These are phyloP conservation scores for Cyberlindnera samutprakarnensis DNA, from an alignment of 805 yeast species.

Conservation along the genomic window DNA sequence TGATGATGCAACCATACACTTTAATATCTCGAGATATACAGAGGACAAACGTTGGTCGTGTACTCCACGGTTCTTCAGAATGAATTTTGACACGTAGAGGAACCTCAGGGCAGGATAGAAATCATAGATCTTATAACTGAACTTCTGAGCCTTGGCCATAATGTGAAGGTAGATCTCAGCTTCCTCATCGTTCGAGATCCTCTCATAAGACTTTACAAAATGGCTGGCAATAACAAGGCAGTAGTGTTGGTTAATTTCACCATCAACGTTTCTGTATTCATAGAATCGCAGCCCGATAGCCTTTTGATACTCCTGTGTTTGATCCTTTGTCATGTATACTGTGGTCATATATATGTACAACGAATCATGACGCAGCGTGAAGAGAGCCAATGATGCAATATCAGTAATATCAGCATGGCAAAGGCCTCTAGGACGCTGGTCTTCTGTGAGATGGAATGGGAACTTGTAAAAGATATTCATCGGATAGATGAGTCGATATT, in stretches of 20 bases:
- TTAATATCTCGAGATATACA: constrained; percentile 13
- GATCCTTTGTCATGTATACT: constrained; percentile 21
- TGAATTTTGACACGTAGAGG: constrained; percentile 26
- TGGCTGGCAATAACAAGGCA: constrained; percentile 15
- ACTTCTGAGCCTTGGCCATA: constrained; percentile 35
- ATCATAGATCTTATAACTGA: constrained; percentile 37
- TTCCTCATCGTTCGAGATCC: constrained; percentile 25
- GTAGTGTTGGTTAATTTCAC: constrained; percentile 2
- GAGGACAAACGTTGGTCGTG: constrained; percentile 4
- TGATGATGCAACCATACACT: constrained; percentile 20
- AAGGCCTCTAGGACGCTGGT: constrained; percentile 20
- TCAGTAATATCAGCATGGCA: constrained; percentile 26
- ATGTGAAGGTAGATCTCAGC: constrained; percentile 29
- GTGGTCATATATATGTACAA: constrained; percentile 26
- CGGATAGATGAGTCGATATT: constrained; percentile 29
- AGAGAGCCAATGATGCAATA: constrained; percentile 30
- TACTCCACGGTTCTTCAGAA: not conserved
- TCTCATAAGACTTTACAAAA: constrained; percentile 10
- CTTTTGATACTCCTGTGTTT: constrained; percentile 28
- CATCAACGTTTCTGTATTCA: not conserved
- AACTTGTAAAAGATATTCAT: constrained; percentile 37
- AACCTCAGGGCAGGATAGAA: constrained; percentile 33
- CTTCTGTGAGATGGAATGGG: constrained; percentile 31
- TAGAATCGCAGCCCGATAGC: constrained; percentile 35
- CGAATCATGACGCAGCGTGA: constrained; percentile 34